A percentile compares a stretch with the other conserved stretches of the same genome.
Evolutionary conservation across 495 filamentous ascomycete species (phyloP).

Genomic region (Penicillium cinerascens): DNA sequence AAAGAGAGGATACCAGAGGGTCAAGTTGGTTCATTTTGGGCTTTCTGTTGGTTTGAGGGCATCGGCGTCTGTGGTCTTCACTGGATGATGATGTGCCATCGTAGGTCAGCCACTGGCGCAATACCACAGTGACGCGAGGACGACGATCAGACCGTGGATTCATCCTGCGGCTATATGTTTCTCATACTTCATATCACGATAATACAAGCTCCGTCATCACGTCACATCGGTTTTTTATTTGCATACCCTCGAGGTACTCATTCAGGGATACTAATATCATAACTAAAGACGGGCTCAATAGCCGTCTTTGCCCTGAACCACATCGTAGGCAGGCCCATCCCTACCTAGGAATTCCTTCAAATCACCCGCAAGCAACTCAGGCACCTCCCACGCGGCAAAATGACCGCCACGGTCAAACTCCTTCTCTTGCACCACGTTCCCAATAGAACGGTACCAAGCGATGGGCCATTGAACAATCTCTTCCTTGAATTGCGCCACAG

Average conservation of each 20-base stretch:
- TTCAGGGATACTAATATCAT: not conserved
- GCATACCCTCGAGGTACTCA: not conserved
- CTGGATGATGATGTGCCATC: conserved; percentile 26
- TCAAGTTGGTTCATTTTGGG: conserved; percentile 22
- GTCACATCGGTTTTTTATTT: conserved; percentile 42
- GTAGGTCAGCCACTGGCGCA: conserved; percentile 18
- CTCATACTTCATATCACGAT: conserved; percentile 27
- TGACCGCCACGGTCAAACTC: conserved; percentile 47
- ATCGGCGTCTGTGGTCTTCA: conserved; percentile 31
- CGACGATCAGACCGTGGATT: conserved; percentile 8
- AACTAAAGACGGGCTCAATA: conserved; percentile 16
- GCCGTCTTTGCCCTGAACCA: conserved; percentile 33
- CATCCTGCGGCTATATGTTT: conserved; percentile 18
- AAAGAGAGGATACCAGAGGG: conserved; percentile 19
- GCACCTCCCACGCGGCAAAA: conserved; percentile 51
- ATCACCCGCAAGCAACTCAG: conserved; percentile 41
- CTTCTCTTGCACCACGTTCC: conserved; percentile 38
- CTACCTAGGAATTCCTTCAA: conserved; percentile 42
- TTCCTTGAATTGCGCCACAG: conserved; percentile 40
- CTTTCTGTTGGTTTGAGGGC: conserved; percentile 27
- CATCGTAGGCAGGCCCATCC: conserved; percentile 37
- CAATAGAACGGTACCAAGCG: conserved; percentile 39
- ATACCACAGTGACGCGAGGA: conserved; percentile 17
- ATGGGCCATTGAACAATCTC: conserved; percentile 42
- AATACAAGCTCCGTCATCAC: conserved; percentile 28